Conservation (phyloP, 495 filamentous ascomycete species). For the Xylaria nigripes region DNA sequence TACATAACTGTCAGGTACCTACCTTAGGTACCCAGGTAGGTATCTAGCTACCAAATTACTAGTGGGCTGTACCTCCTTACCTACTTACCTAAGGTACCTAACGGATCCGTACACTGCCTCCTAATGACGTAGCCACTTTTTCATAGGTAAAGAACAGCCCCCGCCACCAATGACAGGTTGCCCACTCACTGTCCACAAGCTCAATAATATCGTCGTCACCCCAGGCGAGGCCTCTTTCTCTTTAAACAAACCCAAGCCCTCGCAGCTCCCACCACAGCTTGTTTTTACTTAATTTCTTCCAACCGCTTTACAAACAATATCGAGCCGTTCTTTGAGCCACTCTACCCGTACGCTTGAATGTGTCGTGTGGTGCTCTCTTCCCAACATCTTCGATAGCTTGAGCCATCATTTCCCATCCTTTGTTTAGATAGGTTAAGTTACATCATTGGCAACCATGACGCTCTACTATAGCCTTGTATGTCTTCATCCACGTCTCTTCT, state of each 20-base stretch:
- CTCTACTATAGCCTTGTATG: constrained; percentile 97
- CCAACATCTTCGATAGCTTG: neutral
- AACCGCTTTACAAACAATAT: neutral
- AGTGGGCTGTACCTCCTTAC: no score
- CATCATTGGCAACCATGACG: constrained; percentile 63
- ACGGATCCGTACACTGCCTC: no score
- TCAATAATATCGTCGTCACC: constrained; percentile 13
- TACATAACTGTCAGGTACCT: no score
- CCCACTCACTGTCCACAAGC: constrained; percentile 1
- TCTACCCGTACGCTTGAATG: neutral
- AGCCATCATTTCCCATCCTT: constrained; percentile 19
- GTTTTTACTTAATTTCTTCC: neutral
- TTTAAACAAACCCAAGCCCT: constrained; percentile 1
- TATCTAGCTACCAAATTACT: no score
- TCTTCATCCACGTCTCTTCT: constrained; percentile 10
- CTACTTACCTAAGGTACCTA: no score
- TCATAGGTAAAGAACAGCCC: neutral
- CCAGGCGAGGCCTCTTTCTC: constrained; percentile 8
- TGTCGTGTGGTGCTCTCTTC: neutral
- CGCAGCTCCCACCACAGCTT: neutral
- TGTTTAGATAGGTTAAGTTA: constrained; percentile 3
- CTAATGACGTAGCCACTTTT: neutral
- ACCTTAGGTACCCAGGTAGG: no score
- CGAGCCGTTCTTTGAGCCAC: neutral
- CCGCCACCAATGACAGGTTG: constrained; percentile 1